Evolutionary conservation across 1,139 yeast genomes (phyloP), one percentile per base, ranked within the genome.

Genomic region (Nadsonia starkeyi-henricii): DNA sequence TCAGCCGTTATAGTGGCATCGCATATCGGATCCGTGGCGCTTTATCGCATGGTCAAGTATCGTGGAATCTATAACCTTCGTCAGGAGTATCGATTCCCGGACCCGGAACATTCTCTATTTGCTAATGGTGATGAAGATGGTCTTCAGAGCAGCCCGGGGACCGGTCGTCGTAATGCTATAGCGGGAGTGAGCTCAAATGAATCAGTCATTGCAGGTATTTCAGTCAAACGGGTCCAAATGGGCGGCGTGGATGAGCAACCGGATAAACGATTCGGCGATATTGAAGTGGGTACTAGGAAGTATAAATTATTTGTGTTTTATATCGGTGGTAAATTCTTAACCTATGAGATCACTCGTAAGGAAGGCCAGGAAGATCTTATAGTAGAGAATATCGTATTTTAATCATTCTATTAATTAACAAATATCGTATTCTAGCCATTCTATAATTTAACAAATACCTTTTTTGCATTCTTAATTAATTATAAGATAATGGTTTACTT

Each of bases 1-100:
- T 73, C 73, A 52, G 74, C 79, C 41, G 65, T 74, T 20, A 63
- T 79, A 3, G 76, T 72, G 0, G 80, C 73, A 0, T 67, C 81
- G 0, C 86, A 80, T 53, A 72, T 73, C 47, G 86, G 88, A 0
- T 60, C 73, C n/a, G 71, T 78, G 4, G 62, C 80, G 0, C 62
- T 81, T 0, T 71, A 79, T 63, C 61, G 89, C 42, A 58, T 81
- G 42, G 78, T 83, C 26, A 68, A 70, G 46, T 71, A 71, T 57
- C 61, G 79, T 28, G 85, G 85, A 0, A 59, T 80, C 0, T 71
- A 66, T 54, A 77, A 78, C 2, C 67, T 81, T 71, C 64, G 88
- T 43, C 84, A 79, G 54, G 89, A 81, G 57, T 72, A 69, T 53
- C 58, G 75, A 1, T 70, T 79, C 47, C 67, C 67, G 2, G 56